phyloP scores from a whole-genome alignment of 768 basidiomycete genomes.

The Gymnopilus dilepis region DNA sequence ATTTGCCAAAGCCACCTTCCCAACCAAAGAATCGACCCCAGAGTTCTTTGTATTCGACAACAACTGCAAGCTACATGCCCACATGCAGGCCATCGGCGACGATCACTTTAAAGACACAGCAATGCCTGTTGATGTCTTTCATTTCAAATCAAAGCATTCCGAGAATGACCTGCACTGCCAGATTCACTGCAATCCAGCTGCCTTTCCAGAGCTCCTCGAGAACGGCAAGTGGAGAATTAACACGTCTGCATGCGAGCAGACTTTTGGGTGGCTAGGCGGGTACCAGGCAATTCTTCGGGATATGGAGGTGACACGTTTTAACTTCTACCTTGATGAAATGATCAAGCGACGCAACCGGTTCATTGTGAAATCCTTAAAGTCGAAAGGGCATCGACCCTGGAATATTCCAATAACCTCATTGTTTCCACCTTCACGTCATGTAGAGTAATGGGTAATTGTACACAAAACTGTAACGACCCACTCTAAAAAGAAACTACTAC shows the following conservation, averaged over 20 bases:
- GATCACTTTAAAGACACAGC: slow-evolving; percentile 20
- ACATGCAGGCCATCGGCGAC: slow-evolving; percentile 20
- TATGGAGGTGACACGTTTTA: slow-evolving; percentile 31
- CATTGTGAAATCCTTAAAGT: not conserved
- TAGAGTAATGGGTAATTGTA: no score
- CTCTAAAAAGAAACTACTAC: no score
- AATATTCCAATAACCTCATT: slow-evolving; percentile 6
- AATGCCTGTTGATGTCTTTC: slow-evolving; percentile 33
- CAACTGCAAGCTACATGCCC: slow-evolving; percentile 26
- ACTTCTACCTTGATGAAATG: slow-evolving; percentile 43
- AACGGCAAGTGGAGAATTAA: slow-evolving; percentile 33
- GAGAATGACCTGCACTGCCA: slow-evolving; percentile 28
- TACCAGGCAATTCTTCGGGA: slow-evolving; percentile 36
- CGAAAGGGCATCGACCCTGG: slow-evolving; percentile 11
- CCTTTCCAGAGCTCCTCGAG: slow-evolving; percentile 25
- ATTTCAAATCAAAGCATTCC: slow-evolving; percentile 34
- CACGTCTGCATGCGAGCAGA: slow-evolving; percentile 40
- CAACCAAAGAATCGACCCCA: slow-evolving; percentile 24
- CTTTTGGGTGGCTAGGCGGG: slow-evolving; percentile 38
- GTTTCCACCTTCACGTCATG: no score
- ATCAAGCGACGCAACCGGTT: slow-evolving; percentile 26
- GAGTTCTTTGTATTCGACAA: slow-evolving; percentile 31
- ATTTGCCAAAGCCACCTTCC: slow-evolving; percentile 27
- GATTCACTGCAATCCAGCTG: slow-evolving; percentile 30
- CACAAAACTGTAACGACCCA: no score